Evolutionary conservation across 2,329 filamentous ascomycete species (phyloP), one percentile per base, ranked within the genome.

Genomic region (Plenodomus lindquistii): DNA sequence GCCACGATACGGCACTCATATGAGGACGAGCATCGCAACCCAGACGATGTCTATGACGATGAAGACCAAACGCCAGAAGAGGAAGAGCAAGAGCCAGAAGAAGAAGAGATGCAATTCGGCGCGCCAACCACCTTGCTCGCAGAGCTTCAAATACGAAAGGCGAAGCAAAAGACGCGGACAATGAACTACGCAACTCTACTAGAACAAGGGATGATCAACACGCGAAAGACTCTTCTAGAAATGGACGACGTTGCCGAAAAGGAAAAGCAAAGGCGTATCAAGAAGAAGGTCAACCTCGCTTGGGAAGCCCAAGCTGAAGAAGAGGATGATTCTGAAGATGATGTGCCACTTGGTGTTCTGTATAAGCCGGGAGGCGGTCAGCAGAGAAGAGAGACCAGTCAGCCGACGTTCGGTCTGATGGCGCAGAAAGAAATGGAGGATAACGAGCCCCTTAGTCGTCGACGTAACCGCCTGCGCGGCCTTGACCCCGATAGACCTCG

Each of bases 71-170:
- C 74, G 1, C 73, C 76, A 6, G 77, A 78, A 5, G 76, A 71
- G 40, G 74, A 76, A 0, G 74, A 78, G 20, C 76, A 78, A 10
- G 76, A 77, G 2, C 77, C 77, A 34, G 50, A 58, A 5, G 53
- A 60, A 19, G 59, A 65, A 40, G 55, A 62, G 37, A 63, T 78
- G 1, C 87, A 84, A 54, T 80, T 85, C 44, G 90, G 89, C 0
- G 82, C 86, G 3, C 94, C 94, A 0, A 96, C 91, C 1, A 99
- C 94, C 0, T 80, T 99, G 0, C 82, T 99, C 19, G 94, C 94
- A 0, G 94, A 99, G 69, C 78, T 99, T 7, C 91, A 97, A 68
- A 76, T 96, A 55, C 87, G 94, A 42, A 97, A 99, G 69, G 86
- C 89, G 50, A 89, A 96, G 60, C 87, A 95, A 63, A 92, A 90